Conservation (phyloP, 1,284 basidiomycete species). For the Vanrija pseudolonga region DNA sequence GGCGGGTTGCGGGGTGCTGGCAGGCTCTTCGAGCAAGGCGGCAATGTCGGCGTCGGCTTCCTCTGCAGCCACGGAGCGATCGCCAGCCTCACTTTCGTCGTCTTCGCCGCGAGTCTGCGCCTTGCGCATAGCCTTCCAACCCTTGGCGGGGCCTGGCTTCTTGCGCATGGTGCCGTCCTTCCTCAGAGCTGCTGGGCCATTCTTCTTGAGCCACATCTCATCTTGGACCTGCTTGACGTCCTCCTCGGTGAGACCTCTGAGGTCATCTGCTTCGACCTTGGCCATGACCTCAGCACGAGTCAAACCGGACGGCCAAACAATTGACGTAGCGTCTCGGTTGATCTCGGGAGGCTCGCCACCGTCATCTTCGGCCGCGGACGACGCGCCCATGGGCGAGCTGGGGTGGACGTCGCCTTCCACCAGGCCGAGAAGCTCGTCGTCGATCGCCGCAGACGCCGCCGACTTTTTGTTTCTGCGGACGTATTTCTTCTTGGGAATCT, state of each 20-base stretch:
- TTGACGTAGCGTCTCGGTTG: constrained; percentile 19
- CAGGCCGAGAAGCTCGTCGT: constrained; percentile 43
- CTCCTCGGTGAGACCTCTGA: constrained; percentile 35
- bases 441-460: constrained; percentile 22
- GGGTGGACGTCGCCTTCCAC: constrained; percentile 30
- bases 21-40: constrained; percentile 25
- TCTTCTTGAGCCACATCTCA: constrained; percentile 43
- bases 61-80: constrained; percentile 20
- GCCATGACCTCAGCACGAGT: constrained; percentile 36
- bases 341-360: constrained; percentile 13
- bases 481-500: constrained; percentile 24
- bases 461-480: constrained; percentile 21
- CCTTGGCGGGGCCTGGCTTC: constrained; percentile 49
- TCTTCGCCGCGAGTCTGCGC: constrained; percentile 14
- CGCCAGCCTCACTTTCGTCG: constrained; percentile 23
- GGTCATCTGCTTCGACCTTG: constrained; percentile 29
- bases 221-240: constrained; percentile 46
- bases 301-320: constrained; percentile 37
- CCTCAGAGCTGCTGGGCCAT: constrained; percentile 27
- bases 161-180: constrained; percentile 47
- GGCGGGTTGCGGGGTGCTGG: neutral
- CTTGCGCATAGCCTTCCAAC: constrained; percentile 36
- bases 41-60: constrained; percentile 44
- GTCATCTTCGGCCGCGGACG: constrained; percentile 14
- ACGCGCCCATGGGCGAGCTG: constrained; percentile 10